Base-by-base conservation (phyloP, 1,139 yeast species). In the Trichomonascaceae sp. region DNA sequence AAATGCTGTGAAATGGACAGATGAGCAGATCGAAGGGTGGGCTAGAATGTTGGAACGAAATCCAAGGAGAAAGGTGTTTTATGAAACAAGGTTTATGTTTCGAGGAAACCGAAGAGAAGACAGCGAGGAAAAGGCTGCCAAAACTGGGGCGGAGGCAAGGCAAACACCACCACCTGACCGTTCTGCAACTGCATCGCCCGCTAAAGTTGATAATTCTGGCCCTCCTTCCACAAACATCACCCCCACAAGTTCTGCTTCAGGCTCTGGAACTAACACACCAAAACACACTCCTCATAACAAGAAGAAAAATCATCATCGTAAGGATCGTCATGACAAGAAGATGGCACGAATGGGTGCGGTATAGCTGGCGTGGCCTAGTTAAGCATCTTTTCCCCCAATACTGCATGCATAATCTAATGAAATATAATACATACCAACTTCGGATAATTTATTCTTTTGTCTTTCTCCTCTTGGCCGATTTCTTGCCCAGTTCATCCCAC, bases 21-120 rank as follows among this genome's bases (percentile, higher is more conserved):
- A 90, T 67, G 96, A 88, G 65, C 96, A 89, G 67, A 81, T 91
- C 48, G 97, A 91, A 73, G 96, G 96, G 0, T 91, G 97, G 97
- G 85, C 86, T 1, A 73, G 86, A 57, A 85, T 87, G 85, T 68
- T 90, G 38, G 77, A 80, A 50, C 80, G 80, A 60, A 80, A 84
- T 48, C 90, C 95, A 0, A 72, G 76, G 52, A 73, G 87, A 13
- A 57, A 54, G 52, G 57, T 56, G 43, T 51, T 53, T 15, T 66
- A 87, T 55, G 95, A 87, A 62, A 87, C 84, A 53, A 78, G 79
- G 60, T 84, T 74, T 61, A 72, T 77, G 74, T 78, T 82, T 55
- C 54, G 59, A 43, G 65, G 64, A 6, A 39, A n/a, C 32, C 43
- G 39, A 45, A n/a, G 27, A 17, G 27, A 15, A 12, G 43, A 46